phyloP scores from a whole-genome alignment of 805 yeast species.

The Barnettozyma siamensis region DNA sequence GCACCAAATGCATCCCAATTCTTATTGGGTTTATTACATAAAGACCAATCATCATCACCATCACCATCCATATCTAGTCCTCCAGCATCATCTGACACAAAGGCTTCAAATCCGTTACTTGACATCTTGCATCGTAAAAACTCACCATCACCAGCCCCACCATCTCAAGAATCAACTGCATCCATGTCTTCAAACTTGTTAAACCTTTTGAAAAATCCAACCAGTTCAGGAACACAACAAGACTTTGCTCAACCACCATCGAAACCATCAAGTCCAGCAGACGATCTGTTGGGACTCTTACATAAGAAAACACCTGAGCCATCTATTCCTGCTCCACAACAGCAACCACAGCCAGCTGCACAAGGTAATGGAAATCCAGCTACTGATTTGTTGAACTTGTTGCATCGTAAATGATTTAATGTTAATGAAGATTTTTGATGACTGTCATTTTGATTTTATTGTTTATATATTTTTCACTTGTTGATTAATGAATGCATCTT shows the following conservation, averaged over 20 bases:
- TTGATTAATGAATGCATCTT: too few relatives aligned
- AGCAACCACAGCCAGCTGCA: neutral
- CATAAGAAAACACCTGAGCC: constrained; percentile 8
- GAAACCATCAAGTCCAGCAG: constrained; percentile 6
- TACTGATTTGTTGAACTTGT: constrained; percentile 15
- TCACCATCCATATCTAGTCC: constrained; percentile 1
- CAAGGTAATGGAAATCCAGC: constrained; percentile 15
- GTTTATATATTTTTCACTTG: too few relatives aligned
- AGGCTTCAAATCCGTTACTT: constrained; percentile 2
- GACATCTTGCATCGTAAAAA: constrained; percentile 1
- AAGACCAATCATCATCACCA: constrained; percentile 1
- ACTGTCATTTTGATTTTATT: too few relatives aligned
- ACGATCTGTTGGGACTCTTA: constrained; percentile 10
- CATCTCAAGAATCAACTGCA: neutral
- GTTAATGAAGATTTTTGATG: too few relatives aligned
- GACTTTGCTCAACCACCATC: constrained; percentile 7
- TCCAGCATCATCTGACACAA: neutral
- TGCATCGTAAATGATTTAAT: constrained; percentile 10
- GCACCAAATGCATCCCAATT: constrained; percentile 5
- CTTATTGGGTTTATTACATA: constrained; percentile 2
- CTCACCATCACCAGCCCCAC: constrained; percentile 3
- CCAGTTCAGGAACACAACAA: neutral
- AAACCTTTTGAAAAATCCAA: constrained; percentile 3
- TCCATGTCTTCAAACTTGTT: constrained; percentile 2
- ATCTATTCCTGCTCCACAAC: too few relatives aligned